Conservation (phyloP, 108 stramenopile genomes). For the Fragilaria crotonensis region DNA sequence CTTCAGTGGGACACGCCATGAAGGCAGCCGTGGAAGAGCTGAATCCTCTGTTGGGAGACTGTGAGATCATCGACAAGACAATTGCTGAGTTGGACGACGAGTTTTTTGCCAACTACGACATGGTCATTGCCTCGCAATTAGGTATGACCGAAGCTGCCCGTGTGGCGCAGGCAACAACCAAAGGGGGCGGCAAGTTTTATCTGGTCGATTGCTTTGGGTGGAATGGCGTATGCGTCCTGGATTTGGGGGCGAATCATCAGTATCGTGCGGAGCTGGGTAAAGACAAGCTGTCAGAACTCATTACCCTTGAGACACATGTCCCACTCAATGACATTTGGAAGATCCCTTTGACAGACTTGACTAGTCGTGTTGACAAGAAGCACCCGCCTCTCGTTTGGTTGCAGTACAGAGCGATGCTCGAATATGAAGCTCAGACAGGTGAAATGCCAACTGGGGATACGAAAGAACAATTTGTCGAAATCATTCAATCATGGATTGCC, state of each 20-base stretch:
- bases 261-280: conserved; percentile 81
- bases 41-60: conserved; percentile 83
- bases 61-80: conserved; percentile 48
- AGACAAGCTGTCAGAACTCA: conserved; percentile 57
- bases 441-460: conserved; percentile 14
- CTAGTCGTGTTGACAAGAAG: conserved; percentile 68
- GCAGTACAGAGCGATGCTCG: conserved; percentile 58
- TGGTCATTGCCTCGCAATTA: conserved; percentile 73
- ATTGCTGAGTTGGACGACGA: conserved; percentile 45
- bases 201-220: conserved; percentile 79
- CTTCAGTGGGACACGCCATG: conserved; percentile 56
- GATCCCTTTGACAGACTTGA: conserved; percentile 35
- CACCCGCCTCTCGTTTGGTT: conserved; percentile 50
- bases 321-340: conserved; percentile 48
- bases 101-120: conserved; percentile 65
- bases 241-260: conserved; percentile 56
- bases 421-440: conserved; percentile 43
- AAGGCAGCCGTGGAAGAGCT: conserved; percentile 78
- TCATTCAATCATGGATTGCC: background rate
- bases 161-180: conserved; percentile 24
- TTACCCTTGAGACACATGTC: conserved; percentile 34
- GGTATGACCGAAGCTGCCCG: conserved; percentile 50
- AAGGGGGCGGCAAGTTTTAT: conserved; percentile 34
- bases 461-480: conserved; percentile 16
- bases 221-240: conserved; percentile 66